Evolutionary conservation across 257 asterid species (phyloP).

Genomic region (Forsythia suspensa): DNA sequence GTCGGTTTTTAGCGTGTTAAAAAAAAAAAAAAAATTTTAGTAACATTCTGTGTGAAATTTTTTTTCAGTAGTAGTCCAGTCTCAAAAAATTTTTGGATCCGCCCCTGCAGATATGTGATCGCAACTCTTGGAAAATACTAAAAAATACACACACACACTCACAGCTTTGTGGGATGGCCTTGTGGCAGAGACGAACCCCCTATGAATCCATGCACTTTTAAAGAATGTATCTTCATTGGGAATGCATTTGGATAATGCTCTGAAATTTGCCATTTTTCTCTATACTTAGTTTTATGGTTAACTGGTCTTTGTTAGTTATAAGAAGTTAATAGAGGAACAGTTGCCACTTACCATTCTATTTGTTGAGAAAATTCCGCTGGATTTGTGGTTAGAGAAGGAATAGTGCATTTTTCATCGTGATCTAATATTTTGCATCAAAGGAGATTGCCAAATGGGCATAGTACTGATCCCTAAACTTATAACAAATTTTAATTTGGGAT

Average conservation of each 20-base stretch:
- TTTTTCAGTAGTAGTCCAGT: too few species aligned
- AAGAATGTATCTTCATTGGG: conserved; percentile 23
- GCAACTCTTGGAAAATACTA: too few species aligned
- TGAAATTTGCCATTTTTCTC: conserved; percentile 25
- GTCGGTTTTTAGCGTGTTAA: too few species aligned
- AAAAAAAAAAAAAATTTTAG: too few species aligned
- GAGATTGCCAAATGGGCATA: too few species aligned
- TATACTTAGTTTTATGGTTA: not conserved
- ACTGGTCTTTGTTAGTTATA: conserved; percentile 5
- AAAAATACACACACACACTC: not conserved
- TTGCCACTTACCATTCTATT: not conserved
- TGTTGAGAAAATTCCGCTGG: conserved; percentile 17
- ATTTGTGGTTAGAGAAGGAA: conserved; percentile 13
- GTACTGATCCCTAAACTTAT: too few species aligned
- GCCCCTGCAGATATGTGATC: too few species aligned
- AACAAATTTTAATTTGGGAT: too few species aligned
- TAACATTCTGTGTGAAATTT: too few species aligned
- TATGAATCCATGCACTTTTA: conserved; percentile 32
- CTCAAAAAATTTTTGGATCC: too few species aligned
- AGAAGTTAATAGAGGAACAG: not conserved
- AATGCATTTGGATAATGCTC: conserved; percentile 32
- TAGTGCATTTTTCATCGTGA: not conserved
- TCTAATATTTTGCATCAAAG: not conserved
- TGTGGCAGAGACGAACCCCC: conserved; percentile 54
- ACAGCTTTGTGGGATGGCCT: conserved; percentile 47